Evolutionary conservation across 2,329 filamentous ascomycete species (phyloP), one percentile per base, ranked within the genome.

Genomic region (Paracorniculantispora psalliotae): DNA sequence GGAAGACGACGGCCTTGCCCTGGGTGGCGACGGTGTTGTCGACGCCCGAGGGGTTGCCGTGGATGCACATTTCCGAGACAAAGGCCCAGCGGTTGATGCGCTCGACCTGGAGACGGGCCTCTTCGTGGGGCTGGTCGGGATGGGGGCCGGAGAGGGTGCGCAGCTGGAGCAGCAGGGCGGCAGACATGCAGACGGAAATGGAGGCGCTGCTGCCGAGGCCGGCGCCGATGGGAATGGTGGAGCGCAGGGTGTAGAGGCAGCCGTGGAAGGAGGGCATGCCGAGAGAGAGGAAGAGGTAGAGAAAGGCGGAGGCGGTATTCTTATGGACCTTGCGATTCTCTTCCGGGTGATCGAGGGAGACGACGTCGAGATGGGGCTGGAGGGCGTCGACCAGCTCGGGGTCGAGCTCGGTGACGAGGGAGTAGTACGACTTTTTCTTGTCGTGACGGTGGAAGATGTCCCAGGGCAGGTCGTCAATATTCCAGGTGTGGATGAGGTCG

Each of bases 11-110:
- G 0, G 92, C 94, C 75, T 96, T 97, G 59, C 94, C 94, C 67
- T 96, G 90, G 13, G 92, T 90, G 13, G 93, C 83, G 28, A 99
- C 93, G 2, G 94, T 99, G 73, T 99, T 99, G 75, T 99, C 94
- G 46, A 99, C 91, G 0, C 94, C 94, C 0, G 91, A 96, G 0
- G 94, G 94, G 69, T 96, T 97, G 39, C 93, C 94, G 70, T 99
- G 94, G 63, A 97, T 97, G 74, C 92, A 94, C 85, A 97, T 89
- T 73, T 99, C 94, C 25, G 89, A 89, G 1, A 99, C 94, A 73
- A 97, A 97, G 0, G 94, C 92, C 94, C 96, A 99, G 62, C 90
- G 84, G 73, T 99, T 99, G 75, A 99, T 97, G 63, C 93, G 86
- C 76, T 97, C 92, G 30, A 97, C 83, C 71, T 99, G 93, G 46